A percentile compares a stretch with the other conserved stretches of the same genome.
These are phyloP conservation scores for Lipomyces yamanashiensis DNA, from an alignment of 805 yeast genomes.

Conservation along the genomic window DNA sequence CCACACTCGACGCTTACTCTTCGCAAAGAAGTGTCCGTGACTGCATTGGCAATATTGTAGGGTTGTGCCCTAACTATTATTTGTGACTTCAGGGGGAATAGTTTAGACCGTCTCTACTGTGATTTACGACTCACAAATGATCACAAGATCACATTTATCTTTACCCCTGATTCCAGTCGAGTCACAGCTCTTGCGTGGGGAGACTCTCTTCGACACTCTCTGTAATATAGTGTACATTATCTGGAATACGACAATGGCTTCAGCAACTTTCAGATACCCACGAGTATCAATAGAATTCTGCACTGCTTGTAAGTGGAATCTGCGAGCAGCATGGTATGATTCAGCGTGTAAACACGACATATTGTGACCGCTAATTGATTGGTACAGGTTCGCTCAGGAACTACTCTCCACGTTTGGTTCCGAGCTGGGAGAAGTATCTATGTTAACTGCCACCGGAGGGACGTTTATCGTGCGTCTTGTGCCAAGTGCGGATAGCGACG, in stretches of 20 bases:
- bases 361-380: neutral
- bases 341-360: neutral
- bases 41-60: neutral
- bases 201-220: no score
- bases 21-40: neutral
- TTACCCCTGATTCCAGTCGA: neutral
- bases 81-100: slow-evolving; percentile 2
- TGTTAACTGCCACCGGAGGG: slow-evolving; percentile 56
- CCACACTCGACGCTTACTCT: neutral
- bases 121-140: no score
- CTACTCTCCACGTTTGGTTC: slow-evolving; percentile 77
- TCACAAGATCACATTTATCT: neutral
- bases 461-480: slow-evolving; percentile 64
- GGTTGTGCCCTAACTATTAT: slow-evolving; percentile 4
- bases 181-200: no score
- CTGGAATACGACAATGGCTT: neutral
- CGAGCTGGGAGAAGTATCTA: slow-evolving; percentile 58
- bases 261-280: slow-evolving; percentile 51
- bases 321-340: slow-evolving; percentile 81
- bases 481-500: slow-evolving; percentile 44
- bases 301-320: slow-evolving; percentile 84
- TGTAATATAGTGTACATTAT: neutral
- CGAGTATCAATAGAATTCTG: slow-evolving; percentile 74
- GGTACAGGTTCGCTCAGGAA: slow-evolving; percentile 57
- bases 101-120: neutral